These are phyloP conservation scores for Epichloe typhina DNA, from an alignment of 2,329 filamentous ascomycete genomes.

Conservation along the genomic window DNA sequence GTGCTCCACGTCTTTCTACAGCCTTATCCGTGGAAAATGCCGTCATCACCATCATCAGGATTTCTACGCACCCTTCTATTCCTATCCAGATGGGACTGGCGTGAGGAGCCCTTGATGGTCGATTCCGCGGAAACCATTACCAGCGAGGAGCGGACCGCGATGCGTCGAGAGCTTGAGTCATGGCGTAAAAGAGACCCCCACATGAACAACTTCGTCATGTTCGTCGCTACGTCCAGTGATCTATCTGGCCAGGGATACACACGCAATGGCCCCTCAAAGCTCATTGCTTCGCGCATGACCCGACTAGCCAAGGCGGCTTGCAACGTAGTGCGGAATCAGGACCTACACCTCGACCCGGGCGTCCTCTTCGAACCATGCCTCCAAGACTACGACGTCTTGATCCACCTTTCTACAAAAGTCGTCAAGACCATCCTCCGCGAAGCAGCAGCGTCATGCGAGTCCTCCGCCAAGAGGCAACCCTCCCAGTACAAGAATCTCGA, in stretches of 20 bases:
- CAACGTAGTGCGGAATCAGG: conserved; percentile 42
- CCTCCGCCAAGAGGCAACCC: conserved; percentile 26
- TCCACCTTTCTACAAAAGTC: conserved; percentile 51
- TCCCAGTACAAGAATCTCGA: conserved; percentile 74
- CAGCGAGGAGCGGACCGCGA: conserved; percentile 43
- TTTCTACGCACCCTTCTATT: conserved; percentile 72
- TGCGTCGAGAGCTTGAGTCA: conserved; percentile 61
- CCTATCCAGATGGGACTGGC: conserved; percentile 86
- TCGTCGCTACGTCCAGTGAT: conserved; percentile 71
- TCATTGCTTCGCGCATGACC: conserved; percentile 74
- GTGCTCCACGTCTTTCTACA: conserved; percentile 66
- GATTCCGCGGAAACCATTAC: conserved; percentile 54
- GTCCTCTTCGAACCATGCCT: conserved; percentile 60
- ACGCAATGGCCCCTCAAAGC: conserved; percentile 55
- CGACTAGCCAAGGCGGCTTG: conserved; percentile 66
- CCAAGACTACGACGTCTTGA: conserved; percentile 72
- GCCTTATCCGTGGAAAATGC: conserved; percentile 66
- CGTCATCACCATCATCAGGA: conserved; percentile 64
- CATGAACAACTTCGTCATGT: conserved; percentile 72
- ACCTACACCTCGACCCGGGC: conserved; percentile 33
- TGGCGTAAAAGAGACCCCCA: conserved; percentile 81
- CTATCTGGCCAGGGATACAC: conserved; percentile 71
- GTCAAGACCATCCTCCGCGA: conserved; percentile 29
- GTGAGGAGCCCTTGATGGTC: conserved; percentile 65
- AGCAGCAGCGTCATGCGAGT: conserved; percentile 17